A percentile compares a stretch with the other conserved stretches of the same genome.
Conservation (phyloP, 176 grass and related monocot genomes). For the Juncus inflexus region DNA sequence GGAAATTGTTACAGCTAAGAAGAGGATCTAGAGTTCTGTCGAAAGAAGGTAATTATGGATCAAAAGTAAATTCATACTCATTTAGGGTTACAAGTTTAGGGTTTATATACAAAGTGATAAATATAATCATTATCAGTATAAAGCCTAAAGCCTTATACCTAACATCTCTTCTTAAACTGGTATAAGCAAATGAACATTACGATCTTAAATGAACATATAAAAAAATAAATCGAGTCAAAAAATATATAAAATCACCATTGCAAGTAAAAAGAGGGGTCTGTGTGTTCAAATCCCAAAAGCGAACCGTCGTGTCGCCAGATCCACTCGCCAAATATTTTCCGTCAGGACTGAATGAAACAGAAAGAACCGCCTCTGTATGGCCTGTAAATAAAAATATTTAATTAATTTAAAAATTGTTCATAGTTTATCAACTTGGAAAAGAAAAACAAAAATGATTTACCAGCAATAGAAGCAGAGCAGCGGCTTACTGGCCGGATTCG, state of each 20-base stretch:
- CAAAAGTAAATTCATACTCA: too few species aligned
- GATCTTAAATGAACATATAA: too few species aligned
- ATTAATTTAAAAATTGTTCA: background rate
- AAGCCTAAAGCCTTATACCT: too few species aligned
- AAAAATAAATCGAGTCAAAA: too few species aligned
- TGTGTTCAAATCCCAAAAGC: slow-evolving; percentile 87
- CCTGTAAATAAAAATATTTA: slow-evolving; percentile 38
- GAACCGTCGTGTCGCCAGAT: slow-evolving; percentile 85
- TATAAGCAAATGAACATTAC: too few species aligned
- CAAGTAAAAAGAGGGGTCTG: slow-evolving; percentile 90
- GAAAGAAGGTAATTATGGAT: too few species aligned
- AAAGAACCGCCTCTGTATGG: slow-evolving; percentile 83
- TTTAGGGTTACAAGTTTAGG: too few species aligned
- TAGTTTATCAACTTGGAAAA: background rate
- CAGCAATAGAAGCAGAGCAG: slow-evolving; percentile 85
- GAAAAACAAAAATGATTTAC: slow-evolving; percentile 26
- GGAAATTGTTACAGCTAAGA: too few species aligned
- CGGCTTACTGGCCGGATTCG: slow-evolving; percentile 79
- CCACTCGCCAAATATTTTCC: slow-evolving; percentile 74
- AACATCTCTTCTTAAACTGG: too few species aligned
- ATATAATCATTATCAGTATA: too few species aligned
- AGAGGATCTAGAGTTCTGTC: too few species aligned
- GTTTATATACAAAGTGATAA: too few species aligned
- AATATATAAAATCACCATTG: slow-evolving; percentile 44
- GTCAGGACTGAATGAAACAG: slow-evolving; percentile 89